Evolutionary conservation across 441 rosid genomes (phyloP), one percentile per base, ranked within the genome.

Genomic region (Monsonia emarginata): DNA sequence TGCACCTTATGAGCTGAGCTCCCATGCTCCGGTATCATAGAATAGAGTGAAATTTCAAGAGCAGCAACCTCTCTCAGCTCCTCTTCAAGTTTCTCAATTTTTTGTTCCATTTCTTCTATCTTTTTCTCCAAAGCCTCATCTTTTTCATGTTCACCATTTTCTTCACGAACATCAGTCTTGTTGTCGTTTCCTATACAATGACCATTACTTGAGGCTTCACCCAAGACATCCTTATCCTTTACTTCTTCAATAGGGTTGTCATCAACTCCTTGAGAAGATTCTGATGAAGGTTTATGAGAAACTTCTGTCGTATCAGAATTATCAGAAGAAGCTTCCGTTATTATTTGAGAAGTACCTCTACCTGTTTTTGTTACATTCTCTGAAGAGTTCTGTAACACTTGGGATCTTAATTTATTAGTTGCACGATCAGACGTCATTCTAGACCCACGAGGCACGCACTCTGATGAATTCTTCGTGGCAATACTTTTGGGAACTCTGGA

Each of bases 41-140:
- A 86, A 74, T 85, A 94, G 68, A 94, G 84, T 75, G 99, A 84
- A 79, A 87, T 88, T 81, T 94, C 97, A 19, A 85, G 65, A 18
- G 90, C 94, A 78, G 96, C 99, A 78, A 90, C 89, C 87, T 94
- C 99, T 77, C 87, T 72, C 72, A 94, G 70, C 81, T 94, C 99
- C 64, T 88, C 85, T 73, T 94, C 99, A 48, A 91, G 96, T 87
- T 78, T 80, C 68, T 81, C 80, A 65, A 91, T 82, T 78, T 75
- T 88, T 74, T 58, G 74, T 81, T 89, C 94, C 84, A 91, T 74
- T 65, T 81, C 81, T 75, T 83, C 88, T 67, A 89, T 73, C 82
- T 86, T 94, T 73, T 70, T 76, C 60, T 79, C 91, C 75, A 79
- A 74, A 68, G 77, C 71, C 72, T 76, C 66, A 62, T 69, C 73